Evolutionary conservation across 371 early-diverging fungal genomes (phyloP), one percentile per base, ranked within the genome.

Genomic region (Mycotypha africana): DNA sequence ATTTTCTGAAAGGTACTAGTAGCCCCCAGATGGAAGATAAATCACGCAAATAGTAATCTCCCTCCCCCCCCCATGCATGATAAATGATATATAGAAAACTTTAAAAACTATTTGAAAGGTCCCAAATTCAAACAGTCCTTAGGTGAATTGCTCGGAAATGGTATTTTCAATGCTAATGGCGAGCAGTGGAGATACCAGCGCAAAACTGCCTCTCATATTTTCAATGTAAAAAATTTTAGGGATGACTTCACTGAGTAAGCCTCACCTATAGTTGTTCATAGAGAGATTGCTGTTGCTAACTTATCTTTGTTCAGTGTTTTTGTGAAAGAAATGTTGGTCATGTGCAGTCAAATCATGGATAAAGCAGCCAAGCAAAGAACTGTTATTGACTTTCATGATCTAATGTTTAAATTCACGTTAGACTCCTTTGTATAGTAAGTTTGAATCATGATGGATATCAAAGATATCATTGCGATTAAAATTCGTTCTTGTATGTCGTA

Each of bases 371-470:
- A 60, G 14, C 31, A 45, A 14, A 49, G 59, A 2, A 37, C 48
- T 3, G 38, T 55, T 1, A 54, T 78, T 25, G 75, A 74, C 47
- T 65, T 78, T 17, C 69, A 77, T 23, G 70, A 65, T 34, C 3
- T 74, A 17, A 64, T 81, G 63, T 69, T 63, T 45, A 56, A 58
- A 24, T 81, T 73, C 46, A 79, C 79, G 6, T 45, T 81, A 32
- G 78, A 81, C 35, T 70, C 72, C 17, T 81, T 81, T 59, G 67
- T 70, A 15, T 55, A 63, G 79, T 79, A 60, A 50, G 66, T 49
- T 6, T 12, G 21, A 28, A 33, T 11, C 34, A 11, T 4, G 4
- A 11, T 33, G 34, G 4, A 32, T 22, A 9, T 19, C 10, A 11
- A 39, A n/a, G 3, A 15, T 21, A 16, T 10, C 19, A 23, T 31